Base-by-base conservation (phyloP, 768 basidiomycete species). In the Pleurotus platypus region DNA sequence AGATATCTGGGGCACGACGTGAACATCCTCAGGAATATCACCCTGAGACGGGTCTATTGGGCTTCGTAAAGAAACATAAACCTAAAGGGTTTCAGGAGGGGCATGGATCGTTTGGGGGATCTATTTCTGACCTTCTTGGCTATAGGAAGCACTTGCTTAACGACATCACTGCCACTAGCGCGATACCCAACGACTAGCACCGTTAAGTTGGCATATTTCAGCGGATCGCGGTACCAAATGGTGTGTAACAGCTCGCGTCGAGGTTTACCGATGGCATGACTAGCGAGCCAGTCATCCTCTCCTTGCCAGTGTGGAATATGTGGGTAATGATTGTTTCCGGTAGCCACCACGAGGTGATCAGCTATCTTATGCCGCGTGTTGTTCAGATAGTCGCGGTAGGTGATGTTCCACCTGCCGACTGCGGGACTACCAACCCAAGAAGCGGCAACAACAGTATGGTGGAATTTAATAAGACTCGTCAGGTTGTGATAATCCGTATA, bases 251-350 rank as follows among this genome's bases (percentile, higher is more conserved):
- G 73, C 57, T 77, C 68, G 24, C 80, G 73, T 40, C 63, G 58
- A 18, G 65, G 57, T 35, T 60, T 59, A 11, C 49, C 37, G 2
- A 50, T 22, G 5, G 59, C 55, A 12, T 35, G 51, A 46, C 66
- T 69, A 3, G 64, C 69, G 8, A 81, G 63, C 84, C 85, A 85
- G 4, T 69, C 70, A 2, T 79, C 73, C 53, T 79, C 73, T 1
- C 84, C 83, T 11, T 63, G 65, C 70, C 79, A 84, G 4, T 61
- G 59, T 4, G 76, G 77, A 1, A 75, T 69, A 22, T 70, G 69
- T 2, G 85, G 83, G 56, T 77, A 70, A 59, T 82, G 82, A 57
- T 83, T 78, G 58, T 80, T 80, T 4, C 84, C 84, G n/a, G 69
- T 76, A 20, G 81, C 81, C 35, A 82, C 75, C 26, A 85, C 69